Conservation (phyloP, 179 eudicot species). For the Vitellaria paradoxa region DNA sequence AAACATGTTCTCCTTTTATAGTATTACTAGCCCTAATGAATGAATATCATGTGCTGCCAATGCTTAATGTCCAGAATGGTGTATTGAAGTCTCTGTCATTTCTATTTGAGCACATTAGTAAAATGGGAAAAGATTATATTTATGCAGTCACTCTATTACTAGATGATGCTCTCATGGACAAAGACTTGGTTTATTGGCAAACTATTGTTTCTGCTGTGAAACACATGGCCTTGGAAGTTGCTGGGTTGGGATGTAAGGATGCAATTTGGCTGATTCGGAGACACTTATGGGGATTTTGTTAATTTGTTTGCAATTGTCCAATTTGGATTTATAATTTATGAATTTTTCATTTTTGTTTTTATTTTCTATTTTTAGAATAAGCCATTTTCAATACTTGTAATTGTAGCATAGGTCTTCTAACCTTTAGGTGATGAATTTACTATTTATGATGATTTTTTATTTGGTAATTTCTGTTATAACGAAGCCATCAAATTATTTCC, state of each 20-base stretch:
- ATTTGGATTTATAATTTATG: no score
- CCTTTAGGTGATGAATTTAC: no score
- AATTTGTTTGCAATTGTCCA: no score
- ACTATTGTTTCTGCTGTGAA: conserved; percentile 94
- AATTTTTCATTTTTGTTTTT: no score
- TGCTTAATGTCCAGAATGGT: conserved; percentile 90
- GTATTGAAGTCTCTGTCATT: conserved; percentile 85
- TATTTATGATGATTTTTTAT: no score
- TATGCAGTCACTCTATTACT: conserved; percentile 90
- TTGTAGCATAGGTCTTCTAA: no score
- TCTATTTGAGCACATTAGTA: conserved; percentile 88
- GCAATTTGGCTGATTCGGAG: no score
- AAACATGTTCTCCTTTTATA: conserved; percentile 91
- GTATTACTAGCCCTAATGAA: conserved; percentile 92
- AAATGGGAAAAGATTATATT: conserved; percentile 93
- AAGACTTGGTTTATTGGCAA: conserved; percentile 84
- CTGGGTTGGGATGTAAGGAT: conserved; percentile 90
- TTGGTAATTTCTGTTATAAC: no score
- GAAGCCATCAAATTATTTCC: no score
- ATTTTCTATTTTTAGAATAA: no score
- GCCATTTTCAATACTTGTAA: no score
- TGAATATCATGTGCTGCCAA: conserved; percentile 94
- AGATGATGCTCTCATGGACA: conserved; percentile 91
- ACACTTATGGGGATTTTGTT: no score
- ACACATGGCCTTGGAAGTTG: conserved; percentile 93